These are phyloP conservation scores for Phaseolus coccineus DNA, from an alignment of 331 rosid genomes.

Conservation along the genomic window DNA sequence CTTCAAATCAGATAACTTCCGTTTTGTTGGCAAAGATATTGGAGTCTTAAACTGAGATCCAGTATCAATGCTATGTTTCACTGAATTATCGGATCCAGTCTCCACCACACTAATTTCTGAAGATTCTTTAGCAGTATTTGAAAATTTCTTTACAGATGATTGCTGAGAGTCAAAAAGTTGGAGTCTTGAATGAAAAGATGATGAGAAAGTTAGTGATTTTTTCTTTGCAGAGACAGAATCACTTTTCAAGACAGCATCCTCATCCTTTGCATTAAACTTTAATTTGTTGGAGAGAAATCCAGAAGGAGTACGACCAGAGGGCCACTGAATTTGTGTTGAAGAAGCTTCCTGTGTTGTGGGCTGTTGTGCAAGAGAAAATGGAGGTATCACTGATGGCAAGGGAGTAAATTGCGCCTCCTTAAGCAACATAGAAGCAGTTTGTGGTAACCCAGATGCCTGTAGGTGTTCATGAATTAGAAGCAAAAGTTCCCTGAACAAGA, in stretches of 20 bases:
- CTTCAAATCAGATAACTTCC: conserved; percentile 76
- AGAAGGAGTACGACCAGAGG: conserved; percentile 74
- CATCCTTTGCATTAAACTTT: conserved; percentile 61
- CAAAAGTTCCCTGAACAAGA: conserved; percentile 80
- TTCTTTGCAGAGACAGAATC: conserved; percentile 65
- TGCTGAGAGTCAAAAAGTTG: conserved; percentile 61
- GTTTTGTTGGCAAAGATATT: conserved; percentile 68
- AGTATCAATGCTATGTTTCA: conserved; percentile 61
- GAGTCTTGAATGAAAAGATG: conserved; percentile 69
- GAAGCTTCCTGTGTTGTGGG: conserved; percentile 74
- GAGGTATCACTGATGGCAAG: conserved; percentile 76
- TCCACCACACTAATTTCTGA: conserved; percentile 58
- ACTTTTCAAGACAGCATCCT: conserved; percentile 62
- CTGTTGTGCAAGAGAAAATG: conserved; percentile 74
- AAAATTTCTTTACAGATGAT: conserved; percentile 53
- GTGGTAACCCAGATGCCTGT: conserved; percentile 86
- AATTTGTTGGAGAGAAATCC: conserved; percentile 78
- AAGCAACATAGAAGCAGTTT: conserved; percentile 74
- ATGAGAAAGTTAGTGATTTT: conserved; percentile 72
- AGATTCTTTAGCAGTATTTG: conserved; percentile 58
- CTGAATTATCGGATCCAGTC: conserved; percentile 53
- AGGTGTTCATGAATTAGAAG: conserved; percentile 94
- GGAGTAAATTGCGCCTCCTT: conserved; percentile 95
- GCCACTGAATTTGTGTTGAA: conserved; percentile 79
- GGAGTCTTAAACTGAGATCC: conserved; percentile 85